Conservation (phyloP, 306 rosid species). For the Cicer bijugum region DNA sequence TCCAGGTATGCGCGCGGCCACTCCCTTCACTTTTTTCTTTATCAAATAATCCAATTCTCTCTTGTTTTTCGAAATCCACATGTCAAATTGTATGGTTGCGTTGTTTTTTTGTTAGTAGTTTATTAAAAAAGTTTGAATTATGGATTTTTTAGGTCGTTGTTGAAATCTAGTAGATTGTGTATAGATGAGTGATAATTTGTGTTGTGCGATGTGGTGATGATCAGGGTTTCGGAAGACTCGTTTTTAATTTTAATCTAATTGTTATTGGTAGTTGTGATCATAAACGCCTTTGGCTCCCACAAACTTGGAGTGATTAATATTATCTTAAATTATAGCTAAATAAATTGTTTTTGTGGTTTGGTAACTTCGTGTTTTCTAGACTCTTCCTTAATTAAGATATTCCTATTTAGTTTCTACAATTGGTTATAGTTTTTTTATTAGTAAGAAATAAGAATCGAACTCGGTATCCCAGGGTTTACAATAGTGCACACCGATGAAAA, state of each 20-base stretch:
- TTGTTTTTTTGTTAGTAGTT: background rate
- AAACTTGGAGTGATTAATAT: conserved; percentile 1
- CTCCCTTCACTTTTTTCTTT: background rate
- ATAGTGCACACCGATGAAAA: no score
- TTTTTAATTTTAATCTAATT: conserved; percentile 5
- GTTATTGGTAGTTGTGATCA: conserved; percentile 12
- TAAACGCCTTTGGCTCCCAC: conserved; percentile 7
- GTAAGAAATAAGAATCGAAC: no score
- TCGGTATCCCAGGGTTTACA: no score
- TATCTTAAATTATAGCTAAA: background rate
- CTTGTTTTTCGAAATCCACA: background rate
- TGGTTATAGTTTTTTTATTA: background rate
- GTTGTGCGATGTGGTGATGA: background rate
- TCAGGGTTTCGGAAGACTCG: conserved; percentile 28
- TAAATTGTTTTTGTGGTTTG: background rate
- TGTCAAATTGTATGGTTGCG: background rate
- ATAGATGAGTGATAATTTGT: background rate
- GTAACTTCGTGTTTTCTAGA: conserved; percentile 6
- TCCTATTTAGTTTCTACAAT: background rate
- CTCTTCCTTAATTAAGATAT: background rate
- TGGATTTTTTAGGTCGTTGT: background rate
- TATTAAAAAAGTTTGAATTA: background rate
- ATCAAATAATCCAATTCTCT: background rate
- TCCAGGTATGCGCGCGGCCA: conserved; percentile 61
- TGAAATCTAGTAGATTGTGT: conserved; percentile 23